A percentile compares a stretch with the other conserved stretches of the same genome.
Evolutionary conservation across 2,329 filamentous ascomycete genomes (phyloP).

Genomic region (Verticillium zaregamsianum): DNA sequence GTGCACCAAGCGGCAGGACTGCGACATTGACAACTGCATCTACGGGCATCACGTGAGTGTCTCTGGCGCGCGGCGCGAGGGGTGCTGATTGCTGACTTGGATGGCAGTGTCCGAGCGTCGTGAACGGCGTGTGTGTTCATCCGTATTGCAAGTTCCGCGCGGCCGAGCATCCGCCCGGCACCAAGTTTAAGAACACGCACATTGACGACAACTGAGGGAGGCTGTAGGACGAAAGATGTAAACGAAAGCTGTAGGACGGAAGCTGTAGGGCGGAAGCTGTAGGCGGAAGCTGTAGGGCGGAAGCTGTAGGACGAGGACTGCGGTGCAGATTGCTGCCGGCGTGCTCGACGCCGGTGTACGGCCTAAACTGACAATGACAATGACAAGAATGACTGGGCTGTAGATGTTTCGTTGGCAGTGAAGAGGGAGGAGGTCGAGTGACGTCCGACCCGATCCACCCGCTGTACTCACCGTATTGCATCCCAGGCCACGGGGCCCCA

Average conservation of each 20-base stretch:
- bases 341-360: too few species aligned
- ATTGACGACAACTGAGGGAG: constrained; percentile 24
- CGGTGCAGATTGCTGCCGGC: too few species aligned
- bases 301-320: too few species aligned
- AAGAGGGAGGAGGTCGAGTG: too few species aligned
- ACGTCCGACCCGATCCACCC: too few species aligned
- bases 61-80: background rate
- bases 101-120: constrained; percentile 48
- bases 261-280: too few species aligned
- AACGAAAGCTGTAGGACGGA: background rate
- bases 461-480: too few species aligned
- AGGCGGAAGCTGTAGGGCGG: too few species aligned
- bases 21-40: constrained; percentile 53
- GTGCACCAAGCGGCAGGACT: constrained; percentile 54
- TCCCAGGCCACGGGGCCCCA: background rate
- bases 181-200: constrained; percentile 38
- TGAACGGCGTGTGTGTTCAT: constrained; percentile 46
- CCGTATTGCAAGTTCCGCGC: constrained; percentile 52
- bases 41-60: constrained; percentile 59
- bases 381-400: too few species aligned
- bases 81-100: background rate
- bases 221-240: background rate
- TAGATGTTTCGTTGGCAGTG: too few species aligned
- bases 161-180: constrained; percentile 53
- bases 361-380: too few species aligned